Base-by-base conservation (phyloP, 139 green algal species). In the Asterochloris sp. region DNA sequence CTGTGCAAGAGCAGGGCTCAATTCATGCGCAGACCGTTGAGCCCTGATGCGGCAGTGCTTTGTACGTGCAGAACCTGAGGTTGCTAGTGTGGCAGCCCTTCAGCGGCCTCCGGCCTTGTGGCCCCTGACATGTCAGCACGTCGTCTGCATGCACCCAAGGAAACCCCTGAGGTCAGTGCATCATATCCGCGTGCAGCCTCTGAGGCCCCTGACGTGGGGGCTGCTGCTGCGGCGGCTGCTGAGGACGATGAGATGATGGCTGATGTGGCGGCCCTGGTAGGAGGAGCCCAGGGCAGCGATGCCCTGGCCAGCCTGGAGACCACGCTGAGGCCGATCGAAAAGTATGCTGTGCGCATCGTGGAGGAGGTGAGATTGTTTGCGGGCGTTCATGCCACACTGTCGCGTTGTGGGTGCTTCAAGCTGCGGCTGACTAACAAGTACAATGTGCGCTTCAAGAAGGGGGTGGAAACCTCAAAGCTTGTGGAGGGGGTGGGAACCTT, bases 281-380 rank as follows among this genome's bases (percentile, higher is more conserved):
- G 80, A 24, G 74, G 63, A 47, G 85, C 79, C 10, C 64, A 78
- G n/a, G 79, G 73, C n/a, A 26, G 81, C 13, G 87, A 83, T 19
- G 73, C 80, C 9, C 61, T 89, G 16, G 80, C 82, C 12, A 73
- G 85, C 12, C 80, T 90, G 68, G 80, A 94, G 74, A 69, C 74
- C 17, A 79, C 79, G n/a, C 86, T 95, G 66, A 60, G 81, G 0
- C 91, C 91, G 4, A 86, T 95, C 67, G 91, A 95, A 82, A 79
- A 78, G 38, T 94, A 93, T 69, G 91, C 90, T 60, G 87, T 95
- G 47, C 83, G 89, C n/a, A 87, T 89, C 13, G 24, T 93, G 28
- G 89, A 93, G 74, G 60, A 84, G 47, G 71, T 85, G 28, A 27
- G 60, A 8, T 64, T 27, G n/a, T 47, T 17, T 76, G 14, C 15